phyloP scores from a whole-genome alignment of 2,329 filamentous ascomycete genomes.

The Fusarium buxicola region DNA sequence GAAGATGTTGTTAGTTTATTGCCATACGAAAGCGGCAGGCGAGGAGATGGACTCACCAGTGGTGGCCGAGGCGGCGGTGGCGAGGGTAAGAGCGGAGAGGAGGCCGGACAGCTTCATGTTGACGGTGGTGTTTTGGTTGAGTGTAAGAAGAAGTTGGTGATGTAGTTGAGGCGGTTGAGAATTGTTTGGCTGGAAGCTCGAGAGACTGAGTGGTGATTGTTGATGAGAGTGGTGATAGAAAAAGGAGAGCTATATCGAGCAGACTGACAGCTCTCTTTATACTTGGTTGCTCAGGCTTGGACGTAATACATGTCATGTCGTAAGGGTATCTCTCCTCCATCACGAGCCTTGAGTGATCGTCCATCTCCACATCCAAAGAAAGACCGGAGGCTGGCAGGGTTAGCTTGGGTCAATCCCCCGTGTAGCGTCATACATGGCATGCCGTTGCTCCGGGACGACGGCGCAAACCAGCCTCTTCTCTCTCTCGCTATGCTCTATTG shows the following conservation, averaged over 20 bases:
- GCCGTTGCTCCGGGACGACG: conserved; percentile 4
- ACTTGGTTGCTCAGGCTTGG: conserved; percentile 13
- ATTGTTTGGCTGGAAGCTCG: conserved; percentile 26
- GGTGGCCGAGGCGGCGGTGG: conserved; percentile 53
- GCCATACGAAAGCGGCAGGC: background rate
- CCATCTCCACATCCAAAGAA: conserved; percentile 32
- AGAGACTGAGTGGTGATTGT: conserved; percentile 5
- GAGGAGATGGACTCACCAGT: conserved; percentile 43
- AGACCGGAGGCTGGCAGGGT: conserved; percentile 23
- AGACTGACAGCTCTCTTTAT: conserved; percentile 38
- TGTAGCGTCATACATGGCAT: conserved; percentile 29
- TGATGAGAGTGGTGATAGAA: conserved; percentile 29
- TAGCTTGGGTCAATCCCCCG: conserved; percentile 13
- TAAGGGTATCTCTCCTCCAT: conserved; percentile 26
- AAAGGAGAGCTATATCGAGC: conserved; percentile 16
- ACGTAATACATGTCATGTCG: conserved; percentile 13
- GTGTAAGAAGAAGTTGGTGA: conserved; percentile 17
- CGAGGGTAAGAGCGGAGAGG: conserved; percentile 54
- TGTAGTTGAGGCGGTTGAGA: conserved; percentile 6
- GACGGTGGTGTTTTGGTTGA: conserved; percentile 34
- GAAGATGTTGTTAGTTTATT: conserved; percentile 21
- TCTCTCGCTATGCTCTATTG: background rate
- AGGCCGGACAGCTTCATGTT: conserved; percentile 60
- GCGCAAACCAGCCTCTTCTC: no score
- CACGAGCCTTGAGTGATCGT: conserved; percentile 35